Evolutionary conservation across 2,329 filamentous ascomycete genomes (phyloP), one percentile per base, ranked within the genome.

Genomic region (Venturia aucupariae): DNA sequence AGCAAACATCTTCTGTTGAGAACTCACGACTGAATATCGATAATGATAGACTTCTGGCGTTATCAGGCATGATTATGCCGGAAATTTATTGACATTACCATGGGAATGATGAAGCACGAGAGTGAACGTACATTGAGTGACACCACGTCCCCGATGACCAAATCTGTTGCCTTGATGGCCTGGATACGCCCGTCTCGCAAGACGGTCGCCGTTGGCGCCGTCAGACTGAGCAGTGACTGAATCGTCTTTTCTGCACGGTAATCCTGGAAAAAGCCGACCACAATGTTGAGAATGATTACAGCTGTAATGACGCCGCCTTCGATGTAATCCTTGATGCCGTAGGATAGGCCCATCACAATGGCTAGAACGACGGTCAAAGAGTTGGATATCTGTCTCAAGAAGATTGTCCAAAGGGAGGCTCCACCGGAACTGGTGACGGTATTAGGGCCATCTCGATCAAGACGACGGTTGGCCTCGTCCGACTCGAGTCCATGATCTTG

Each of bases 351-450:
- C 85, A 90, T 90, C 71, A 89, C 88, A 71, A 90, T 85, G 69
- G 91, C 80, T 69, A 92, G 85, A 67, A 81, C 86, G 73, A 88
- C 80, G 68, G 88, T 90, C 76, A 90, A 79, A 78, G 87, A 89
- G 78, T 90, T 90, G 68, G 87, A 89, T 70, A 90, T 83, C 79
- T 90, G 88, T 72, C 87, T 88, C 77, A 90, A 76, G 77, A 90
- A 82, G 78, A 90, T 89, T 78, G 88, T 84, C 84, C 86, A 89
- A 76, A 87, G 72, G 75, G 87, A 90, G 77, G 88, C 77, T 75
- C 86, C 85, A 77, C 87, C 85, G 79, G 86, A 84, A 76, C 85
- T 84, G 76, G 87, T 84, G 79, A 90, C 84, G 73, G 82, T 82
- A 78, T 91, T 91, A 70, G 83, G 81, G 69, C 88, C 88, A 82